Evolutionary conservation across 1,284 basidiomycete species (phyloP).

Genomic region (Stygiomarasmius scandens): DNA sequence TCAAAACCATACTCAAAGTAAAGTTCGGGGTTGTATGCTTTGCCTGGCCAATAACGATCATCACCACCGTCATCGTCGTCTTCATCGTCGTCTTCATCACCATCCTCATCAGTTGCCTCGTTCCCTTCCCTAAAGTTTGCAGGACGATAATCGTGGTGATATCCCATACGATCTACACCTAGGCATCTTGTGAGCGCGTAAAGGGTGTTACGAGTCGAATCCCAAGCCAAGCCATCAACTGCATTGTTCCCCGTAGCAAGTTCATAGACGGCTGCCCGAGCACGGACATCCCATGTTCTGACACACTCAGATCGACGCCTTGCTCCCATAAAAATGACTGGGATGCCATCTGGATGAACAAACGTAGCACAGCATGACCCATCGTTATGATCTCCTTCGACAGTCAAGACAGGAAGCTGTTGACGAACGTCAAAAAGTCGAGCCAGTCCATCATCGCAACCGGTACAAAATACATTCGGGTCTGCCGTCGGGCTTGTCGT

Average conservation of each 20-base stretch:
- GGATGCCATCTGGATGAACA: conserved; percentile 31
- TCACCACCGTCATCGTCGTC: conserved; percentile 23
- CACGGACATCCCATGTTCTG: conserved; percentile 43
- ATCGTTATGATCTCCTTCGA: conserved; percentile 12
- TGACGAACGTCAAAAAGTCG: conserved; percentile 40
- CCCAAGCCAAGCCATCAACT: conserved; percentile 39
- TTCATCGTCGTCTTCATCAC: not conserved
- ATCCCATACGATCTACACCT: conserved; percentile 34
- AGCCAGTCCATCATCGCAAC: conserved; percentile 37
- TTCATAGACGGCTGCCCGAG: conserved; percentile 36
- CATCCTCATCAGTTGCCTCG: conserved; percentile 13
- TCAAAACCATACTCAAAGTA: conserved; percentile 40
- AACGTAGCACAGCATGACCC: conserved; percentile 16
- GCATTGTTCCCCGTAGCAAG: conserved; percentile 44
- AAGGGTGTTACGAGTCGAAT: conserved; percentile 29
- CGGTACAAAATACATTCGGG: conserved; percentile 40
- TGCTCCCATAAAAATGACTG: conserved; percentile 38
- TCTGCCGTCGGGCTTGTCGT: conserved; percentile 17
- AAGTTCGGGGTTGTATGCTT: conserved; percentile 35
- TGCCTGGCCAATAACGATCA: conserved; percentile 33
- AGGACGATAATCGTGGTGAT: conserved; percentile 31
- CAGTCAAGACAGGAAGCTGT: conserved; percentile 30
- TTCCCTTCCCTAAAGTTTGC: conserved; percentile 24
- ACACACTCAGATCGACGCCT: conserved; percentile 26
- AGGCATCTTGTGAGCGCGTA: conserved; percentile 39